phyloP scores from a whole-genome alignment of 2,329 filamentous ascomycete species.

The Fusarium annulatum region DNA sequence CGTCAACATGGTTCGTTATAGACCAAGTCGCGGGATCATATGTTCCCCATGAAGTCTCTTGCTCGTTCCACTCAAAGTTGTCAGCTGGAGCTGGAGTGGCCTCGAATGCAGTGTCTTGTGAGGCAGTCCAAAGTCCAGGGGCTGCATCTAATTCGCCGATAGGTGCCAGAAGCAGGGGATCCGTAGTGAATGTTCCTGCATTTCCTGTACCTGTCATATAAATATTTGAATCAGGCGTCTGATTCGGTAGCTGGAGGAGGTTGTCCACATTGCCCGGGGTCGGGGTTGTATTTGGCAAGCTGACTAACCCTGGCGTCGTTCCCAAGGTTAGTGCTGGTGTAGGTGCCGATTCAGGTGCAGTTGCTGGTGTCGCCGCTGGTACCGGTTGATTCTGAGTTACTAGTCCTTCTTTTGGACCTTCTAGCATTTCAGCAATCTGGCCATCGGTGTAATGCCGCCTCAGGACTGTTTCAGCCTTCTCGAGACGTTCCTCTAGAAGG shows the following conservation, averaged over 20 bases:
- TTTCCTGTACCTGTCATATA: constrained; percentile 10
- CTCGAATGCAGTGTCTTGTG: constrained; percentile 3
- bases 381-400: not conserved
- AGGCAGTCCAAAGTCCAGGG: constrained; percentile 1
- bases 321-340: not conserved
- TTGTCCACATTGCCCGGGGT: constrained; percentile 6
- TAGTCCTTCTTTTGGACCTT: constrained; percentile 21
- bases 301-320: constrained; percentile 2
- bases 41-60: constrained; percentile 26
- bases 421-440: constrained; percentile 33
- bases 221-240: not conserved
- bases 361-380: not conserved
- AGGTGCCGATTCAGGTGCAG: not conserved
- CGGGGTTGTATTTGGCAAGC: constrained; percentile 9
- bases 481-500: constrained; percentile 33
- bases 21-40: constrained; percentile 23
- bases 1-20: constrained; percentile 19
- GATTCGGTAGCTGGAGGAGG: constrained; percentile 17
- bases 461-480: constrained; percentile 36
- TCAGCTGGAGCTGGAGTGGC: constrained; percentile 4
- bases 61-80: constrained; percentile 32
- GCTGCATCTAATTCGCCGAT: constrained; percentile 18
- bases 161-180: constrained; percentile 18
- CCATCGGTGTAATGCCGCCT: constrained; percentile 30
- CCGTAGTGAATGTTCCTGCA: constrained; percentile 5